Evolutionary conservation across 768 basidiomycete species (phyloP).

Genomic region (Agaricus subrufescens): DNA sequence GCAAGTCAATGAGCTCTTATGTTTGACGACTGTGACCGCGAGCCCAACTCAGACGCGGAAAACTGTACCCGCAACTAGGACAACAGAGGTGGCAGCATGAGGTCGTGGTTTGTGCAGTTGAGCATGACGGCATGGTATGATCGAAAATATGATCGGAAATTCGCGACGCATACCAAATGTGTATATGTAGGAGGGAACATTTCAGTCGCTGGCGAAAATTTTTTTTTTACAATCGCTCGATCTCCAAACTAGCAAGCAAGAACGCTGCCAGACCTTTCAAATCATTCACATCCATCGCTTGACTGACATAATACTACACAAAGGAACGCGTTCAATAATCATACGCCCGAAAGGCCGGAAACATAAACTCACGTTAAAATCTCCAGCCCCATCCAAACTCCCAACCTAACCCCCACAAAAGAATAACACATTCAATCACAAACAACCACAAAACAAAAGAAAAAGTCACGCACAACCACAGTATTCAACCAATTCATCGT

Average conservation of each 20-base stretch:
- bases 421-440: not conserved
- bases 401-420: conserved; percentile 26
- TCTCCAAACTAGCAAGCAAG: conserved; percentile 41
- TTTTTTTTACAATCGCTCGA: conserved; percentile 19
- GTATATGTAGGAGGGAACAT: too few species aligned
- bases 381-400: conserved; percentile 31
- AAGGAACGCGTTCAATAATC: not conserved
- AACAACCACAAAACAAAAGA: not conserved
- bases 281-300: conserved; percentile 34
- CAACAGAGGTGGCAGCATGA: too few species aligned
- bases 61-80: too few species aligned
- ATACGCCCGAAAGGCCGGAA: not conserved
- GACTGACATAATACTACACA: conserved; percentile 38
- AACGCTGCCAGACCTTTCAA: conserved; percentile 44
- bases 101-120: too few species aligned
- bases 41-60: too few species aligned
- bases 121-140: too few species aligned
- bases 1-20: too few species aligned
- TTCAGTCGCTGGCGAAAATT: too few species aligned
- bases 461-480: conserved; percentile 30
- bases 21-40: too few species aligned
- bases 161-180: too few species aligned
- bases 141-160: too few species aligned
- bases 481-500: conserved; percentile 44
- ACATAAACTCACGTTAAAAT: conserved; percentile 27